Evolutionary conservation across 306 rosid genomes (phyloP), one percentile per base, ranked within the genome.

Genomic region (Quercus suber): DNA sequence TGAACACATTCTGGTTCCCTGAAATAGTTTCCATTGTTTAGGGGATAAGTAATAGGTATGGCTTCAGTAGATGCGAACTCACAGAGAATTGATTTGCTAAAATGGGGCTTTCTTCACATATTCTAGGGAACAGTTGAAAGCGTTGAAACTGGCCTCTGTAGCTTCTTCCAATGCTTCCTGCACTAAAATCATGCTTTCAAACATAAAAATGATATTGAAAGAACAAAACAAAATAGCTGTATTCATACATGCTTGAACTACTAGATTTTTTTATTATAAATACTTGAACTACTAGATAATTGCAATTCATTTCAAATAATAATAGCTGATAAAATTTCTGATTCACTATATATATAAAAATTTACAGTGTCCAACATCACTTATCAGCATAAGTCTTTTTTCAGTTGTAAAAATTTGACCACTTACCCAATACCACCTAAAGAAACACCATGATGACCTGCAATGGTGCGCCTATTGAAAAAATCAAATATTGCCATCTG

Each of bases 91-190:
- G 97, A 86, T 94, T 90, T 59, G 97, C 97, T 77, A 94, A 85
- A 86, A 92, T 84, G 25, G 98, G 93, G 74, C 86, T 91, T 43
- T 92, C 98, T 84, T 94, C 90, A 56, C 95, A 92, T 51, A 17
- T 58, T 76, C 75, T 75, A 11, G 98, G 94, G 82, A 88, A 89
- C 58, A 94, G 82, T 78, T 94, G 97, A 94, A 89, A 94, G 49
- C 97, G 93, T 87, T 94, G 97, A 87, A 94, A 94, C 70, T 91
- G 92, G 56, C 98, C 98, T 84, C 71, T 84, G 73, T 82, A 89
- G 84, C 93, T 87, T 88, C 97, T 91, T 57, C 97, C 98, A 35
- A 94, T 94, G 90, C 95, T 92, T 91, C 98, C 98, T 31, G 91
- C 84, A 74, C 98, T 94, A 51, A 73, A 72, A 63, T 69, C 79